Conservation (phyloP, 306 rosid genomes). For the Cajanus cajan region DNA sequence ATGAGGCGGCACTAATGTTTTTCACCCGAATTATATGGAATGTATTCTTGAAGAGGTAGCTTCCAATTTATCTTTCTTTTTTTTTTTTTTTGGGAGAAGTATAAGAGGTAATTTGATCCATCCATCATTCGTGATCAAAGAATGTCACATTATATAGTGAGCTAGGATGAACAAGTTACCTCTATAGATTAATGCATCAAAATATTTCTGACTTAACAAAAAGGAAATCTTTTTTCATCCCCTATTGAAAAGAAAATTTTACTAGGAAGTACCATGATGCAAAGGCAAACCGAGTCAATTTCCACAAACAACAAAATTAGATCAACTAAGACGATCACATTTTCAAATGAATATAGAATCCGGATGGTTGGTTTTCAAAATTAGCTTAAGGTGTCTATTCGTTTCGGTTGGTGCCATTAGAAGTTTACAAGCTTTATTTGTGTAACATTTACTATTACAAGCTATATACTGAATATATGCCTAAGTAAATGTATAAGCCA, state of each 20-base stretch:
- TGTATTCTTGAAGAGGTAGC: not conserved
- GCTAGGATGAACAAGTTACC: not conserved
- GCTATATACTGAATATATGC: not conserved
- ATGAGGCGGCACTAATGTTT: not conserved
- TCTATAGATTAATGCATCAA: not conserved
- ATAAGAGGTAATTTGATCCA: not conserved
- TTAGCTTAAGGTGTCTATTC: no score
- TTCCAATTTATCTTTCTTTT: not conserved
- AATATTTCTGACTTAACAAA: not conserved
- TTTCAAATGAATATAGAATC: not conserved
- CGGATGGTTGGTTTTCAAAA: not conserved
- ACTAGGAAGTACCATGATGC: not conserved
- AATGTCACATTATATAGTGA: not conserved
- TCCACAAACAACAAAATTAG: not conserved
- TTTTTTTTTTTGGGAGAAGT: not conserved
- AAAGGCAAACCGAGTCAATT: not conserved
- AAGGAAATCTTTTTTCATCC: not conserved
- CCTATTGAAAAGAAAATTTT: not conserved
- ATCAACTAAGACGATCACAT: not conserved
- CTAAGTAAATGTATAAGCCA: not conserved
- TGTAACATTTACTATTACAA: not conserved
- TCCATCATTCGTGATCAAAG: not conserved
- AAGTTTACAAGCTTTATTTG: not conserved
- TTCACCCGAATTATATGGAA: not conserved
- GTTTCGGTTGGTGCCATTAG: no score